These are phyloP conservation scores for Hyaloscypha finlandica DNA, from an alignment of 495 filamentous ascomycete species.

Conservation along the genomic window DNA sequence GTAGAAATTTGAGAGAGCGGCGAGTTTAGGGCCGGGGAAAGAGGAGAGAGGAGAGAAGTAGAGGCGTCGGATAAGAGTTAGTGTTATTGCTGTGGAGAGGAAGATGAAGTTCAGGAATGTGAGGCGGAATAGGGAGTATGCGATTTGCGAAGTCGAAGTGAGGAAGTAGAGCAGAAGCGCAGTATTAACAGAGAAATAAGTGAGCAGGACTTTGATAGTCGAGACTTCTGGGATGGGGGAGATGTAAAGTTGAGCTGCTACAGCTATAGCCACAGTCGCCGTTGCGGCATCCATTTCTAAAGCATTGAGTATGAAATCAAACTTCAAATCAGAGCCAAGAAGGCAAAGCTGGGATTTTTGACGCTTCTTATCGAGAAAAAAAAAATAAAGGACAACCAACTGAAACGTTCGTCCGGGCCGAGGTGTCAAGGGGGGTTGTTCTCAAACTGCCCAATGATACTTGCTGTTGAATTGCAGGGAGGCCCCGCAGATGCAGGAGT, in stretches of 20 bases:
- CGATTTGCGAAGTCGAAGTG: neutral
- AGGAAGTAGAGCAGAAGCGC: neutral
- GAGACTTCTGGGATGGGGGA: conserved; percentile 26
- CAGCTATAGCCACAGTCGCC: neutral
- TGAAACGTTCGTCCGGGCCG: no score
- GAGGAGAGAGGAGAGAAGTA: conserved; percentile 27
- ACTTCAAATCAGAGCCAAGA: no score
- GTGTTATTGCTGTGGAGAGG: conserved; percentile 13
- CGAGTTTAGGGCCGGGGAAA: conserved; percentile 18
- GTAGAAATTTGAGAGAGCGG: conserved; percentile 24
- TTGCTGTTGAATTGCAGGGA: no score
- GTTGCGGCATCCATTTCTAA: neutral
- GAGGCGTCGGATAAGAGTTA: conserved; percentile 13
- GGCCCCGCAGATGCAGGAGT: neutral
- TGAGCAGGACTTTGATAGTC: conserved; percentile 12
- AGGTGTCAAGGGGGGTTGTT: no score
- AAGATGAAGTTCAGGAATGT: conserved; percentile 22
- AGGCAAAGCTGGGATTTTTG: no score
- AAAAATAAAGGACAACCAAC: no score
- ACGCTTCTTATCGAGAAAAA: no score
- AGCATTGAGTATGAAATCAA: neutral
- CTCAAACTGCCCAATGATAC: no score
- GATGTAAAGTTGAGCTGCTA: conserved; percentile 13
- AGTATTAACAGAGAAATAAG: conserved; percentile 13
- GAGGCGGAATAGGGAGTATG: neutral